Evolutionary conservation across 768 basidiomycete species (phyloP).

Genomic region (Lactarius sp.): DNA sequence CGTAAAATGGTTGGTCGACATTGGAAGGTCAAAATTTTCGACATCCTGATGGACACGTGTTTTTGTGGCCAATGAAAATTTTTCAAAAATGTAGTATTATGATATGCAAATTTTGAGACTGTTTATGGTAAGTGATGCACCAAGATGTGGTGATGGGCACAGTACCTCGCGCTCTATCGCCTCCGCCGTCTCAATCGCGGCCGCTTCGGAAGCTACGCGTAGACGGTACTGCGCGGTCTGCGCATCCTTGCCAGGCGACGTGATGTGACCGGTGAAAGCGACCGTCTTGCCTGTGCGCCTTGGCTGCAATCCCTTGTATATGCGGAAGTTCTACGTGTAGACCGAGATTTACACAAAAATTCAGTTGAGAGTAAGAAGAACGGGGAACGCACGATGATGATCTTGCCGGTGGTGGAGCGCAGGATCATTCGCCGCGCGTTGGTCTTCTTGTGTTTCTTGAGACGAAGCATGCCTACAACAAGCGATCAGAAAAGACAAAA

Average conservation of each 20-base stretch:
- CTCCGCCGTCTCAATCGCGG: conserved; percentile 52
- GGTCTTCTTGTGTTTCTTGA: conserved; percentile 71
- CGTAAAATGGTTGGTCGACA: too few species aligned
- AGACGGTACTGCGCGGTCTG: conserved; percentile 56
- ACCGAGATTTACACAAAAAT: not conserved
- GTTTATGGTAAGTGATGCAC: too few species aligned
- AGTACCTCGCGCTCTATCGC: conserved; percentile 54
- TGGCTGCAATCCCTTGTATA: conserved; percentile 55
- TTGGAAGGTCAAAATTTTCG: too few species aligned
- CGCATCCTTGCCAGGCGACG: conserved; percentile 32
- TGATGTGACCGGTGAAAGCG: conserved; percentile 67
- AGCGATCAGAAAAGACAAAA: too few species aligned
- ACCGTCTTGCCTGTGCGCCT: conserved; percentile 48
- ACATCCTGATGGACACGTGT: too few species aligned
- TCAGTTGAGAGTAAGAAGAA: conserved; percentile 4
- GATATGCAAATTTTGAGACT: too few species aligned
- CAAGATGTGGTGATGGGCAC: too few species aligned
- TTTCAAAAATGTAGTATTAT: too few species aligned
- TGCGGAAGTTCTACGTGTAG: conserved; percentile 59
- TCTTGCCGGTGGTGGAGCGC: conserved; percentile 73
- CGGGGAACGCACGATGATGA: conserved; percentile 54
- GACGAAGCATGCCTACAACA: conserved; percentile 52
- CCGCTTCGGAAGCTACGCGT: conserved; percentile 54
- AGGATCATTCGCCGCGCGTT: conserved; percentile 56
- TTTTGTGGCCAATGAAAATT: too few species aligned